phyloP scores from a whole-genome alignment of 1,284 basidiomycete genomes.

The Earliella scabrosa region DNA sequence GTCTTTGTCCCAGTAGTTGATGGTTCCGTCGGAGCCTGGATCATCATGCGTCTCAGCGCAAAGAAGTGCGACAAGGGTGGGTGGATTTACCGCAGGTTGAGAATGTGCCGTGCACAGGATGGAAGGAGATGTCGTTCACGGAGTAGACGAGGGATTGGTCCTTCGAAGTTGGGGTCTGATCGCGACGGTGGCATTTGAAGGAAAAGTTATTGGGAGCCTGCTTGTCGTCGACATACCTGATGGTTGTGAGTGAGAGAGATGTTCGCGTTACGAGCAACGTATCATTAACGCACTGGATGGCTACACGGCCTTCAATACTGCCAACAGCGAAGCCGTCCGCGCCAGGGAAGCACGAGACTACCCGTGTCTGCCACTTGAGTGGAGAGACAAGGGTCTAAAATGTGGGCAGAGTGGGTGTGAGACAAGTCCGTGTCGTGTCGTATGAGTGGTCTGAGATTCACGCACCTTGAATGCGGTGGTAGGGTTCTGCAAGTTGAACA shows the following conservation, averaged over 20 bases:
- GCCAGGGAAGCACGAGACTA: conserved; percentile 85
- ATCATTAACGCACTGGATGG: conserved; percentile 79
- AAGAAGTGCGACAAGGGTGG: conserved; percentile 12
- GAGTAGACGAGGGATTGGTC: conserved; percentile 86
- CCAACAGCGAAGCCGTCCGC: conserved; percentile 90
- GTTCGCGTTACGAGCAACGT: not conserved
- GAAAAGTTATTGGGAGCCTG: conserved; percentile 86
- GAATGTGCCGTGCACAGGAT: conserved; percentile 93
- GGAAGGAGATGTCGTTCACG: conserved; percentile 93
- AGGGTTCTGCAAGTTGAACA: conserved; percentile 87
- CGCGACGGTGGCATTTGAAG: conserved; percentile 94
- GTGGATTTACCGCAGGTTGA: conserved; percentile 81
- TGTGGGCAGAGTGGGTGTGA: not conserved
- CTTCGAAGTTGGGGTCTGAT: conserved; percentile 64
- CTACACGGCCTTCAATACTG: conserved; percentile 94
- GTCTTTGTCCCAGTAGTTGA: conserved; percentile 92
- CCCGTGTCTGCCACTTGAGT: conserved; percentile 94
- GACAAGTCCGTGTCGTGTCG: too few species aligned
- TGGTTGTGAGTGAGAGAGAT: not conserved
- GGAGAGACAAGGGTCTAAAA: conserved; percentile 78
- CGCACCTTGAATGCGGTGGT: conserved; percentile 73
- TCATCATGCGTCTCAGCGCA: too few species aligned
- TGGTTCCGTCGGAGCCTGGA: conserved; percentile 75
- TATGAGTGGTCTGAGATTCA: too few species aligned
- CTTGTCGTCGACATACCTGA: conserved; percentile 83